These are phyloP conservation scores for Pythium periplocum DNA, from an alignment of 352 stramenopile species.

Conservation along the genomic window DNA sequence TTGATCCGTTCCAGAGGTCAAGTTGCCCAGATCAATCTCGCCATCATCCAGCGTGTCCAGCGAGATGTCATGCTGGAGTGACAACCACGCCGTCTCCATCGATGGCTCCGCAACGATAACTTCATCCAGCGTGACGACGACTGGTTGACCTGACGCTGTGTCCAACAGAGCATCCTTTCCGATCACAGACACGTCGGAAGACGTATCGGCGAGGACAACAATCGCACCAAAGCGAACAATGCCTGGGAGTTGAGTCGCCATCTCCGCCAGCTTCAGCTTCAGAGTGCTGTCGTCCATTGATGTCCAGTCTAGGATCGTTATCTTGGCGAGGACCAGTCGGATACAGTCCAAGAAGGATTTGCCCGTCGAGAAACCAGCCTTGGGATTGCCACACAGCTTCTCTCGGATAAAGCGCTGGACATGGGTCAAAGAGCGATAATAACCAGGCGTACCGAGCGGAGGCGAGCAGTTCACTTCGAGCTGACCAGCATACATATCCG, in stretches of 20 bases:
- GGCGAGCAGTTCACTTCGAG: conserved; percentile 64
- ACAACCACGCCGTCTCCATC: conserved; percentile 32
- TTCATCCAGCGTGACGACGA: conserved; percentile 23
- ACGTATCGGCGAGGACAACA: conserved; percentile 14
- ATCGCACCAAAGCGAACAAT: conserved; percentile 43
- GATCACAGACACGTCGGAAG: conserved; percentile 9
- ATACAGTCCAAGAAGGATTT: conserved; percentile 64
- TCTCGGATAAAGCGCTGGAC: conserved; percentile 29
- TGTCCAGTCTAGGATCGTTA: conserved; percentile 76
- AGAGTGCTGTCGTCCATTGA: conserved; percentile 48
- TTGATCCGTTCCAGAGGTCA: conserved; percentile 9
- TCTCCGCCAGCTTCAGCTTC: conserved; percentile 46
- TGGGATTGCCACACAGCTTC: conserved; percentile 19
- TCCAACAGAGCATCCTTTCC: conserved; percentile 25
- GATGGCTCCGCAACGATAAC: conserved; percentile 27
- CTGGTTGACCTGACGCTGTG: conserved; percentile 20
- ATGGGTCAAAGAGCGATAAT: conserved; percentile 52
- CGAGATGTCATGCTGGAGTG: conserved; percentile 7
- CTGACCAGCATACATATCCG: conserved; percentile 55
- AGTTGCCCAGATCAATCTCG: conserved; percentile 41
- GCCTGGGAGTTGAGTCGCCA: conserved; percentile 34
- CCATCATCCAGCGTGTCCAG: conserved; percentile 32
- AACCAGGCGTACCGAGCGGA: conserved; percentile 52
- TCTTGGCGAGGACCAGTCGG: conserved; percentile 63
- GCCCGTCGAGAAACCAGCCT: conserved; percentile 26